Evolutionary conservation across 2,329 filamentous ascomycete genomes (phyloP), one percentile per base, ranked within the genome.

Genomic region (Arthrobotrys pseudoclavata): DNA sequence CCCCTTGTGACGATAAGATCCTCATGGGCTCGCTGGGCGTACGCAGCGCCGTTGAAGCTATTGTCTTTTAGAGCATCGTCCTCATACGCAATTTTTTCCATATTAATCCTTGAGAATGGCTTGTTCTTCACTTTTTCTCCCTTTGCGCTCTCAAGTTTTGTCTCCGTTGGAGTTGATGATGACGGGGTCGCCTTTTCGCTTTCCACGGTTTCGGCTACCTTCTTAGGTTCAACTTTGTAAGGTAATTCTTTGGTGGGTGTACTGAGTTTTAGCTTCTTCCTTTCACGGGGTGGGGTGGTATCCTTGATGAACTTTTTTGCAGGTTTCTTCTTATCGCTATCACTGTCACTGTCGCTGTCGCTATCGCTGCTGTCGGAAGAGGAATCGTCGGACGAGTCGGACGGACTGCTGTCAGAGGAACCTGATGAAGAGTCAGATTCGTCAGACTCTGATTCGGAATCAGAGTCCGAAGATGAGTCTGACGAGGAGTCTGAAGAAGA

Each of bases 1-100:
- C 96, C 96, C 83, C 91, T 93, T 34, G 95, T 98, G 45, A 97
- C 89, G 60, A 94, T 92, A 79, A 99, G 86, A 83, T 97, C 94
- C 80, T 93, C 89, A 83, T 94, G 92, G 7, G 96, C 96, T 81
- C 90, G 90, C 81, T 96, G 91, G 24, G 94, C 95, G 85, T 98
- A 99, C 79, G 92, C 91, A 83, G 97, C 93, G 83, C 88, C 87
- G 81, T 93, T 91, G 72, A 92, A 91, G 79, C 85, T 85, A 81
- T 89, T 88, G 83, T 91, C 88, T 84, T 88, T 89, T 82, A 89
- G 89, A 10, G 71, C 72, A n/a, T 80, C 80, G 45, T 80, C 45
- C 24, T 79, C 80, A 22, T 81, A 81, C 2, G 66, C 66, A 22
- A 80, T 67, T 48, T 79, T 71, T 12, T 79, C 60, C 2, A 75